These are phyloP conservation scores for Acanthamoeba sp. DNA, from an alignment of 208 protist species.

Conservation along the genomic window DNA sequence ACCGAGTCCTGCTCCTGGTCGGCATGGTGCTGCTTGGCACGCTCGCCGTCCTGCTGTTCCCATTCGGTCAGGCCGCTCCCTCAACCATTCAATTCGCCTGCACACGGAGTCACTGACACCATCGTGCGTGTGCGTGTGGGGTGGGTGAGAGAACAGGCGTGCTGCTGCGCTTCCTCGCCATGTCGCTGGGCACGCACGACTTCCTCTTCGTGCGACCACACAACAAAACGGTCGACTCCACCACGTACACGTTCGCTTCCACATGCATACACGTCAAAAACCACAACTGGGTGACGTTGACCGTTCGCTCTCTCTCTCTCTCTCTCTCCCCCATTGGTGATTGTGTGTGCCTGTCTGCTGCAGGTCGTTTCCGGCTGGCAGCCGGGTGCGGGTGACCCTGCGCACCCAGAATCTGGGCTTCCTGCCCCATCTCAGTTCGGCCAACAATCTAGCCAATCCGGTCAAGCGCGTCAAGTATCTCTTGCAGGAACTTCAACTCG, in stretches of 20 bases:
- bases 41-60: conserved; percentile 12
- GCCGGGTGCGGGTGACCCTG: not conserved
- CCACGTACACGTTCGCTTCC: not conserved
- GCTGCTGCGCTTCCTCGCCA: not conserved
- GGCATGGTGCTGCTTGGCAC: not conserved
- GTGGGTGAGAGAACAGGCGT: not conserved
- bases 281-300: too few relatives aligned
- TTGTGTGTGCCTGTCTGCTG: not conserved
- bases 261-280: not conserved
- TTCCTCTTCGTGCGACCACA: not conserved
- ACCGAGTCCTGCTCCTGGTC: not conserved
- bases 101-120: too few relatives aligned
- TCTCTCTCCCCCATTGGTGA: too few relatives aligned
- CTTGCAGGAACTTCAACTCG: not conserved
- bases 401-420: conserved; percentile 45
- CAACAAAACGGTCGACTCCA: not conserved
- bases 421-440: conserved; percentile 26
- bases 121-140: too few relatives aligned
- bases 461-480: not conserved
- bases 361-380: not conserved
- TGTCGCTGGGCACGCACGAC: conserved; percentile 7
- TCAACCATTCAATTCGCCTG: too few relatives aligned
- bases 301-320: too few relatives aligned
- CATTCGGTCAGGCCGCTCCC: too few relatives aligned
- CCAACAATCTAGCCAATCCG: conserved; percentile 13